phyloP scores from a whole-genome alignment of 768 basidiomycete genomes.

The Leccinum broughii region DNA sequence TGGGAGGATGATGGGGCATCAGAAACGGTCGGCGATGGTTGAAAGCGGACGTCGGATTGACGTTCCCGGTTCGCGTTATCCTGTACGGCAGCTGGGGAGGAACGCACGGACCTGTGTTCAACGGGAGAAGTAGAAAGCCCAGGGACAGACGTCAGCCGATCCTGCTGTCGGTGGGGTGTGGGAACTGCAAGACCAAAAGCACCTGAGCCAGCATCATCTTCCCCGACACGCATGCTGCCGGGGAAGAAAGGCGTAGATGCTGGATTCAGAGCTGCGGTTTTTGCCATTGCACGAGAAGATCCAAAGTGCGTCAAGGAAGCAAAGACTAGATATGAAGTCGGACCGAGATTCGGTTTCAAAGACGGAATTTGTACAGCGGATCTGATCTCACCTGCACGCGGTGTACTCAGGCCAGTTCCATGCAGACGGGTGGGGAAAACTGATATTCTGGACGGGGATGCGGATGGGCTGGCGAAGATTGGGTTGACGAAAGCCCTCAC shows the following conservation, averaged over 20 bases:
- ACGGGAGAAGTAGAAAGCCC: constrained; percentile 59
- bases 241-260: constrained; percentile 86
- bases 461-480: constrained; percentile 1
- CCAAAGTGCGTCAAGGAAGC: constrained; percentile 22
- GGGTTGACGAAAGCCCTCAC: constrained; percentile 2
- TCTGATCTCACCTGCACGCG: constrained; percentile 25
- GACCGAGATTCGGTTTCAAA: constrained; percentile 7
- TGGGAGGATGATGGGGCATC: constrained; percentile 52
- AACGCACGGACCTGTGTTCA: constrained; percentile 65
- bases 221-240: constrained; percentile 53
- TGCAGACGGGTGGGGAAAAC: constrained; percentile 18
- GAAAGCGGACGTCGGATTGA: constrained; percentile 32
- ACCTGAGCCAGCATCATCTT: constrained; percentile 49
- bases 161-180: constrained; percentile 41
- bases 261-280: constrained; percentile 77
- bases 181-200: constrained; percentile 48
- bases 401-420: constrained; percentile 29
- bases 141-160: constrained; percentile 50
- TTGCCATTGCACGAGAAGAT: constrained; percentile 54
- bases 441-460: not conserved
- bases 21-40: constrained; percentile 35
- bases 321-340: constrained; percentile 17
- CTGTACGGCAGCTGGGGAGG: constrained; percentile 66
- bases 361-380: not conserved
- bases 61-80: constrained; percentile 30